Percentiles rank a stretch among this genome's conserved stretches.
Conservation (phyloP, 176 grass and related monocot genomes). For the Neostapfia colusana region DNA sequence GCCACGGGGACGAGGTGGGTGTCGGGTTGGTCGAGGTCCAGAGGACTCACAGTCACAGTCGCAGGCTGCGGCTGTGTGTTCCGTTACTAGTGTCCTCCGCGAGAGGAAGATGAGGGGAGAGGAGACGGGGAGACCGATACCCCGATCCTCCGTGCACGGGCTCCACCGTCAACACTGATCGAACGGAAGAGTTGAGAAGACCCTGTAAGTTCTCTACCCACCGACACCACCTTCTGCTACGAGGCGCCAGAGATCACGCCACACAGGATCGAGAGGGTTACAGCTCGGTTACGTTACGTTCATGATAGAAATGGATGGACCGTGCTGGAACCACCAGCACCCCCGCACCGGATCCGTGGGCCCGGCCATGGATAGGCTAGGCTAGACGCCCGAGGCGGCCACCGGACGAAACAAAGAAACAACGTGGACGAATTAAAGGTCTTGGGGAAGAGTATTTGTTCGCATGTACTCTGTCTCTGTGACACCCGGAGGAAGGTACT, state of each 20-base stretch:
- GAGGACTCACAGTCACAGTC: neutral
- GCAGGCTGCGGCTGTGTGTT: neutral
- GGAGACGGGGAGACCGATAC: constrained; percentile 18
- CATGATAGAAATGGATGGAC: neutral
- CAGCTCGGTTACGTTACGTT: no score
- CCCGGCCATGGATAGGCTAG: no score
- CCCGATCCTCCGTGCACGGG: constrained; percentile 53
- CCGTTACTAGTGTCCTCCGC: constrained; percentile 34
- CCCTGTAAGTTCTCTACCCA: neutral
- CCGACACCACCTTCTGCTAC: neutral
- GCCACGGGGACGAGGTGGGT: constrained; percentile 24
- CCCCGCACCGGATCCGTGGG: constrained; percentile 17
- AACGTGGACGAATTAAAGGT: no score
- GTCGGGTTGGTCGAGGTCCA: neutral
- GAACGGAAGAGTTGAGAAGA: neutral
- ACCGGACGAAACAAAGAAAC: no score
- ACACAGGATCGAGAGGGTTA: neutral
- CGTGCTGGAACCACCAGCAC: neutral
- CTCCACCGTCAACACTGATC: no score
- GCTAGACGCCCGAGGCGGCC: no score
- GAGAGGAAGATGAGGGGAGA: neutral
- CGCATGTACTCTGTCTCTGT: no score
- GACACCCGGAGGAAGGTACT: no score
- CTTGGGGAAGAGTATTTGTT: no score
- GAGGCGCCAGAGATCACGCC: neutral